A percentile compares a stretch with the other conserved stretches of the same genome.
Conservation (phyloP, 2,329 filamentous ascomycete species). For the Ceratocystis albifundus region DNA sequence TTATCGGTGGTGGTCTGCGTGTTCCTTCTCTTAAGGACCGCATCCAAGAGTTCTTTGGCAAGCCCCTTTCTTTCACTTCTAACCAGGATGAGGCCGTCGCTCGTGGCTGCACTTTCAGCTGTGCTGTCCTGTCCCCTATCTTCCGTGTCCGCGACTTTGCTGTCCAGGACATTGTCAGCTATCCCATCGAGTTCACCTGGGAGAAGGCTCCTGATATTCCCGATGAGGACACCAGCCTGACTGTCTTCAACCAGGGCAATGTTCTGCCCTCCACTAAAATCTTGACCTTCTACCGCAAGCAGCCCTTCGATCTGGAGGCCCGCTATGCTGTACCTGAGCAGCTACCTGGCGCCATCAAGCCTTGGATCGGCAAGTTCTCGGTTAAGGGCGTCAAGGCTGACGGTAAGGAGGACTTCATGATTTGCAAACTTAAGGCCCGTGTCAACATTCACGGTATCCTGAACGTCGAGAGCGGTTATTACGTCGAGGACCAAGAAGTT, state of each 20-base stretch:
- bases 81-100: constrained; percentile 98
- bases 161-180: constrained; percentile 93
- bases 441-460: constrained; percentile 93
- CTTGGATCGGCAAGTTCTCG: constrained; percentile 95
- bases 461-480: constrained; percentile 95
- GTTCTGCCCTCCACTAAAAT: constrained; percentile 98
- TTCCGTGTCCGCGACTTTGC: constrained; percentile 98
- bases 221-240: constrained; percentile 93
- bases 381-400: constrained; percentile 96
- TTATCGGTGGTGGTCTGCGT: constrained; percentile 90
- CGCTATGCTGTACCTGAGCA: constrained; percentile 78
- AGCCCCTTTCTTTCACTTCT: constrained; percentile 84
- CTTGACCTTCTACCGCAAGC: constrained; percentile 97
- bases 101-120: constrained; percentile 92
- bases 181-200: constrained; percentile 98
- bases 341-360: constrained; percentile 78
- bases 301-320: constrained; percentile 91
- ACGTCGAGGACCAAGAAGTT: constrained; percentile 92
- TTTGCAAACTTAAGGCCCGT: constrained; percentile 97
- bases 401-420: constrained; percentile 94
- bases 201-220: constrained; percentile 97
- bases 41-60: constrained; percentile 84
- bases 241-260: constrained; percentile 95
- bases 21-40: constrained; percentile 84
- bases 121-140: constrained; percentile 89